These are phyloP conservation scores for Euphorbia neoarborescens DNA, from an alignment of 441 rosid genomes.

Conservation along the genomic window DNA sequence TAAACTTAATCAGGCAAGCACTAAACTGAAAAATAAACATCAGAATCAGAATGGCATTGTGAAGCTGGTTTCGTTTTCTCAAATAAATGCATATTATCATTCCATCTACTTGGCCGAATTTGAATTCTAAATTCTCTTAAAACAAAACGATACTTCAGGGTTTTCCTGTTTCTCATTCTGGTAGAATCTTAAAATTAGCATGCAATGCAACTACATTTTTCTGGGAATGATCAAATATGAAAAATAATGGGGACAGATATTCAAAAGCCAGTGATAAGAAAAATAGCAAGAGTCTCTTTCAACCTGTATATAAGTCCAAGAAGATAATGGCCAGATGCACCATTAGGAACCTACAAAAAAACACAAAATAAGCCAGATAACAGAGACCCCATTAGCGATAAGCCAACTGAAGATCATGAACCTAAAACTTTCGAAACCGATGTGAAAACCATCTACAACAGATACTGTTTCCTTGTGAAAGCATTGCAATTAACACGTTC, in stretches of 20 bases:
- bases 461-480: background rate
- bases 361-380: slow-evolving; percentile 2
- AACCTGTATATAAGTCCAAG: slow-evolving; percentile 93
- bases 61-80: background rate
- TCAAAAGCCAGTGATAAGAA: background rate
- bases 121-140: background rate
- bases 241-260: background rate
- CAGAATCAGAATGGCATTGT: background rate
- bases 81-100: background rate
- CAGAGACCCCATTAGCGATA: slow-evolving; percentile 1
- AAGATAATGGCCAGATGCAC: slow-evolving; percentile 93
- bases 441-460: background rate
- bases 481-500: too few relatives aligned
- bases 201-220: background rate
- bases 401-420: background rate
- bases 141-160: background rate
- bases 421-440: background rate
- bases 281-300: background rate
- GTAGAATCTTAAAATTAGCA: background rate
- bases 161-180: background rate
- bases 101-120: background rate
- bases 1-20: background rate
- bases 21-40: too few relatives aligned
- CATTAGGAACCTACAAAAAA: slow-evolving; percentile 70
- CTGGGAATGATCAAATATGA: background rate